These are phyloP conservation scores for Ramularia endophylla DNA, from an alignment of 2,329 filamentous ascomycete species.

Conservation along the genomic window DNA sequence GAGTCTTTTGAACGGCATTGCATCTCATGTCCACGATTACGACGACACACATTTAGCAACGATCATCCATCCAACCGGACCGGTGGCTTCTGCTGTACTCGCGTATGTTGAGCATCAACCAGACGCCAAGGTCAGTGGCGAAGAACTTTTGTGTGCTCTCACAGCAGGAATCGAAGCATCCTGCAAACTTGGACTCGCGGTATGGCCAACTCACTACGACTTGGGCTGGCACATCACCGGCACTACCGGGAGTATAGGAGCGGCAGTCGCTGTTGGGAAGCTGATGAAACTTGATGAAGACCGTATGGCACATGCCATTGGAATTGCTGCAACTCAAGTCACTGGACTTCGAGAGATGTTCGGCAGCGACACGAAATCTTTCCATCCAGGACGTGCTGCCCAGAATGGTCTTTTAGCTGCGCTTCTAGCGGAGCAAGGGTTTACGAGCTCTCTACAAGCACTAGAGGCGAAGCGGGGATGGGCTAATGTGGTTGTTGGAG, in stretches of 20 bases:
- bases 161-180: conserved; percentile 48
- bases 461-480: conserved; percentile 51
- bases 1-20: conserved; percentile 50
- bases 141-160: conserved; percentile 47
- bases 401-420: conserved; percentile 47
- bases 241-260: conserved; percentile 48
- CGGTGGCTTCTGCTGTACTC: conserved; percentile 46
- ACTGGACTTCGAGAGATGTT: conserved; percentile 51
- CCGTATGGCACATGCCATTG: conserved; percentile 47
- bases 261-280: conserved; percentile 48
- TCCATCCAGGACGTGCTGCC: conserved; percentile 49
- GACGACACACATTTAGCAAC: conserved; percentile 53
- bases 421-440: conserved; percentile 43
- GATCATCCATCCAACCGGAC: conserved; percentile 51
- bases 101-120: conserved; percentile 39
- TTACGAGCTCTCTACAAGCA: conserved; percentile 42
- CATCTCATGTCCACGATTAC: conserved; percentile 52
- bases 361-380: conserved; percentile 51
- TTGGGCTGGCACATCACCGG: conserved; percentile 53
- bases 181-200: conserved; percentile 48
- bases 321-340: conserved; percentile 49
- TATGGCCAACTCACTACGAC: conserved; percentile 52
- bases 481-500: conserved; percentile 45
- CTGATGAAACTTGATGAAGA: conserved; percentile 37
- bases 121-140: conserved; percentile 36